These are phyloP conservation scores for Luvunga scandens DNA, from an alignment of 345 rosid genomes.

Conservation along the genomic window DNA sequence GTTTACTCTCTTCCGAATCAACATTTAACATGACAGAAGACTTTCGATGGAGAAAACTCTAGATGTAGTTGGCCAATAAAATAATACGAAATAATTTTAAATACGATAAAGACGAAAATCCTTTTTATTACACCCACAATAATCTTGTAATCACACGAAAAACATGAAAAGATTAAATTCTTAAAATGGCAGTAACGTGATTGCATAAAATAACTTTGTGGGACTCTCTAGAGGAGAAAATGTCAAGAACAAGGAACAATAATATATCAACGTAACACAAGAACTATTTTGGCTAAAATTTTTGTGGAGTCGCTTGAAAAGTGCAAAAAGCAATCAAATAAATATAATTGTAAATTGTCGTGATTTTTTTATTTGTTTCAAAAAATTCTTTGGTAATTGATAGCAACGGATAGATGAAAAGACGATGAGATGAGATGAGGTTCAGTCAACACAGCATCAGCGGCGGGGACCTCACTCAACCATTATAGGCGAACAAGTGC, in stretches of 20 bases:
- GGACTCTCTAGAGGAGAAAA: neutral
- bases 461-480: constrained; percentile 4
- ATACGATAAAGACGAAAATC: no score
- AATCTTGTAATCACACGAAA: neutral
- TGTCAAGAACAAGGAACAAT: neutral
- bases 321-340: neutral
- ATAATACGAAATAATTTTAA: no score
- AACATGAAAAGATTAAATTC: neutral
- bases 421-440: neutral
- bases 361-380: neutral
- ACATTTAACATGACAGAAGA: neutral
- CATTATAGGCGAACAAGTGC: neutral
- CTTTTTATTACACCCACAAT: neutral
- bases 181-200: neutral
- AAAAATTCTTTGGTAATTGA: neutral
- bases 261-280: neutral
- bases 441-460: neutral
- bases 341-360: neutral
- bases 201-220: neutral
- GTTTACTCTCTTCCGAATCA: neutral
- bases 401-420: neutral
- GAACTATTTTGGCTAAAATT: neutral
- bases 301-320: neutral
- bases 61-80: neutral
- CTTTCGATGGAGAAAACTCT: neutral